Percentiles rank a stretch among this genome's conserved stretches.
Evolutionary conservation across 495 filamentous ascomycete genomes (phyloP).

Genomic region (Echria macrotheca): DNA sequence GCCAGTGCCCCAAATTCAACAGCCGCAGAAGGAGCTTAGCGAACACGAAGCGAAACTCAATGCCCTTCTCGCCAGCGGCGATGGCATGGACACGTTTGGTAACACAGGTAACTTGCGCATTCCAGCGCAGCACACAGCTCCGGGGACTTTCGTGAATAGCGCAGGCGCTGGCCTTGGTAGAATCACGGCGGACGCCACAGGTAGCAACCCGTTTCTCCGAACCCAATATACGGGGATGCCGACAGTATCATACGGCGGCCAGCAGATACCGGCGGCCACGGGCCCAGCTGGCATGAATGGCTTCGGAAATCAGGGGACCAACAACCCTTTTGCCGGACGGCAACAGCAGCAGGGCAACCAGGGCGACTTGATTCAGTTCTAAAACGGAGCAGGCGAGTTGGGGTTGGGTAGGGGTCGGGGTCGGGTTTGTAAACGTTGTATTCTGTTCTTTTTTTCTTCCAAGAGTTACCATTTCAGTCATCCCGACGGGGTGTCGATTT

Average conservation of each 20-base stretch:
- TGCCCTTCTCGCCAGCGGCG: conserved; percentile 77
- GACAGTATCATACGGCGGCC: conserved; percentile 47
- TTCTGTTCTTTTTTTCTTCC: conserved; percentile 8
- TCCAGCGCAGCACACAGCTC: conserved; percentile 93
- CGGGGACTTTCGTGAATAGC: conserved; percentile 94
- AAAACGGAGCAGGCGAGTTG: conserved; percentile 15
- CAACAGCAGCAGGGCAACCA: conserved; percentile 54
- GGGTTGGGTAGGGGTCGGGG: not conserved
- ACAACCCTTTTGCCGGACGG: conserved; percentile 70
- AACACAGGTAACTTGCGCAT: conserved; percentile 93
- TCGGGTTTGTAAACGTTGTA: conserved; percentile 10
- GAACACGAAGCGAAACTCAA: conserved; percentile 86
- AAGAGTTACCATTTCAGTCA: conserved; percentile 9
- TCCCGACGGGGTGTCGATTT: not conserved
- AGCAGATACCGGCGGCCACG: conserved; percentile 69
- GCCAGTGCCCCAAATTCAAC: conserved; percentile 23
- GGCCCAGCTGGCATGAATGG: conserved; percentile 59
- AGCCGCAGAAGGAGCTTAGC: conserved; percentile 53
- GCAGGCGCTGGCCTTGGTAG: conserved; percentile 71
- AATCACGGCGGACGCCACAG: conserved; percentile 67
- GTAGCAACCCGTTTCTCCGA: conserved; percentile 85
- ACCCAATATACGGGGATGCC: conserved; percentile 79
- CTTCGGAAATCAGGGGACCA: conserved; percentile 43
- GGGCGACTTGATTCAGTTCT: conserved; percentile 92
- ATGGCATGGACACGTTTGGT: conserved; percentile 94